Base-by-base conservation (phyloP, 2,329 filamentous ascomycete species). In the Aspergillus felis region DNA sequence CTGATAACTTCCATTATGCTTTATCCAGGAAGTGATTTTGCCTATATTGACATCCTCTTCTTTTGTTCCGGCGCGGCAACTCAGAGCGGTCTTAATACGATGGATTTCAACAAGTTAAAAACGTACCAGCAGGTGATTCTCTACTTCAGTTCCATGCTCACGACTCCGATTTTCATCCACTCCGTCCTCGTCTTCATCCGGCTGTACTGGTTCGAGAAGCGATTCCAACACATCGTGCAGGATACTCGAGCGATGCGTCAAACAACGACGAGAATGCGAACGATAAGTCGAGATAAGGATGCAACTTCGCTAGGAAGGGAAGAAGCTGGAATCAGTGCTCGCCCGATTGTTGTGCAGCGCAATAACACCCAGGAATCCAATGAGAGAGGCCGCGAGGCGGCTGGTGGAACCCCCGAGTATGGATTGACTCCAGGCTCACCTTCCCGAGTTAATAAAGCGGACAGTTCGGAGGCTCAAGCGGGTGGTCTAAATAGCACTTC, bases 171-270 rank as follows among this genome's bases (percentile, higher is more conserved):
- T 60, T 87, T 89, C 50, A 87, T 96, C 66, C 87, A 96, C 69
- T 85, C 89, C 1, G 89, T 85, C 48, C 91, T 99, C 48, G 94
- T 99, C 7, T 93, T 96, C 66, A 82, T 97, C 14, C 89, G 94
- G 27, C 80, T 99, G 1, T 97, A 96, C 76, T 99, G 93, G 93
- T 99, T 99, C 71, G 92, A 99, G 75, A 96, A 95, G 74, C 86
- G 92, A 7, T 97, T 99, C 71, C 89, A 96, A 70, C 83, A 90
- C 66, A 84, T 96, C 62, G 92, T 89, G 14, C 82, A 82, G 35
- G 90, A 96, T 66, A 87, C 90, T 1, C 84, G 86, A 55, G 80
- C 78, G 47, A 79, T 87, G 54, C 85, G 92, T 54, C 81, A 82
- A 54, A 88, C 75, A 22, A 22, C 22, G 22, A 89, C 69, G 75